A percentile compares a stretch with the other conserved stretches of the same genome.
Evolutionary conservation across 1,139 yeast species (phyloP).

Genomic region (Sugiyamaella japonica): DNA sequence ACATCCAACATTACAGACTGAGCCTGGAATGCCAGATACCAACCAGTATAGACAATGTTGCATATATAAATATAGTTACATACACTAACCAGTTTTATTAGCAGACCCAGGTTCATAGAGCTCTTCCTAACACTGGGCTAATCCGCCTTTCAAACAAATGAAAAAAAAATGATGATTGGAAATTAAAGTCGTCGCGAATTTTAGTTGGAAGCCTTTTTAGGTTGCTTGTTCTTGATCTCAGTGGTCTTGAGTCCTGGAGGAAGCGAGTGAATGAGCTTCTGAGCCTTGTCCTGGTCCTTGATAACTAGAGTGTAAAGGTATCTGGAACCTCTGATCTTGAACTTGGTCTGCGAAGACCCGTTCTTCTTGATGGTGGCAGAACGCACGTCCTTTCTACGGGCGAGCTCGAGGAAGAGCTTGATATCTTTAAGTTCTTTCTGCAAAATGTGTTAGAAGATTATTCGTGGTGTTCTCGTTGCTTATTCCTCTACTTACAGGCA

Average conservation of each 20-base stretch:
- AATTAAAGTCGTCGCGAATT: conserved; percentile 10
- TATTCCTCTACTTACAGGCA: conserved; percentile 26
- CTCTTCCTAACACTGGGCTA: conserved; percentile 13
- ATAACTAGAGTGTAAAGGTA: conserved; percentile 95
- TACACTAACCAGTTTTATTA: conserved; percentile 6
- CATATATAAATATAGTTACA: conserved; percentile 7
- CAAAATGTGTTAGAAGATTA: conserved; percentile 5
- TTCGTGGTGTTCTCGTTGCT: background rate
- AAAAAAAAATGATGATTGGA: conserved; percentile 13
- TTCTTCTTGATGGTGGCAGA: conserved; percentile 90
- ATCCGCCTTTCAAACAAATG: conserved; percentile 11
- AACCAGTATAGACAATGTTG: conserved; percentile 8
- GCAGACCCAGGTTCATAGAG: conserved; percentile 15
- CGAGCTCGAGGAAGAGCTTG: conserved; percentile 96
- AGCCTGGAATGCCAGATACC: conserved; percentile 3
- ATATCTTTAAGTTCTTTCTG: conserved; percentile 82
- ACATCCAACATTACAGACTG: conserved; percentile 3
- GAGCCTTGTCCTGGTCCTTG: conserved; percentile 96
- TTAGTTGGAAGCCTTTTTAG: conserved; percentile 32
- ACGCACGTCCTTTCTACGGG: conserved; percentile 95
- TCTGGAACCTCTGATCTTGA: conserved; percentile 97
- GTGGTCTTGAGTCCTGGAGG: conserved; percentile 91
- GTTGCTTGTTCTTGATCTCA: conserved; percentile 38
- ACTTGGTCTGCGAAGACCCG: conserved; percentile 95
- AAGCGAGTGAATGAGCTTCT: conserved; percentile 96